Percentiles rank a stretch among this genome's conserved stretches.
Evolutionary conservation across 2,329 filamentous ascomycete species (phyloP).

Genomic region (Metarhizium guizhouense): DNA sequence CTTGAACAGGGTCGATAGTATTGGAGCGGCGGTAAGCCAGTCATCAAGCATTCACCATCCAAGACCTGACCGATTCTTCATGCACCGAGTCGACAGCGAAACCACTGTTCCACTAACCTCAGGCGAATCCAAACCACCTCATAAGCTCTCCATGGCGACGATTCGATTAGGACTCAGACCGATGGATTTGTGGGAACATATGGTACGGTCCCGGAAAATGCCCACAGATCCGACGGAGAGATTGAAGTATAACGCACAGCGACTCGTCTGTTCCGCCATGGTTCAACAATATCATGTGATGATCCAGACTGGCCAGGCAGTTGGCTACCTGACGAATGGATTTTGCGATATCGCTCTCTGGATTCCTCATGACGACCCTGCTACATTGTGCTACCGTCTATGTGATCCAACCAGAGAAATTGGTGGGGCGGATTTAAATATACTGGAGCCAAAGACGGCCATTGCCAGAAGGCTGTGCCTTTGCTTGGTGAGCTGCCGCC

Average conservation of each 20-base stretch:
- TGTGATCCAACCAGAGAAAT: background rate
- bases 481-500: background rate
- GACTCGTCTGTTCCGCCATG: slow-evolving; percentile 3
- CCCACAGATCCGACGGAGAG: background rate
- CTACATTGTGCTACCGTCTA: background rate
- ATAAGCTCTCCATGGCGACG: background rate
- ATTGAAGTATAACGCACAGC: background rate
- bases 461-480: background rate
- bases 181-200: background rate
- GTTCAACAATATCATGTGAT: slow-evolving; percentile 6
- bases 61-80: background rate
- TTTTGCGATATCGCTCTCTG: background rate
- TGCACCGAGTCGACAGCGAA: background rate
- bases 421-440: too few species aligned
- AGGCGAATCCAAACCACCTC: background rate
- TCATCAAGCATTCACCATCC: background rate
- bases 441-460: background rate
- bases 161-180: background rate
- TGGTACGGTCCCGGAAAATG: background rate
- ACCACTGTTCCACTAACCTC: background rate
- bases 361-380: background rate
- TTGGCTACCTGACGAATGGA: slow-evolving; percentile 3
- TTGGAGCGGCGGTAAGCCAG: background rate
- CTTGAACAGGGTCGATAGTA: background rate
- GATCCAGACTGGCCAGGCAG: slow-evolving; percentile 4